A percentile compares a stretch with the other conserved stretches of the same genome.
These are phyloP conservation scores for Selenicereus undatus DNA, from an alignment of 148 eudicot species.

Conservation along the genomic window DNA sequence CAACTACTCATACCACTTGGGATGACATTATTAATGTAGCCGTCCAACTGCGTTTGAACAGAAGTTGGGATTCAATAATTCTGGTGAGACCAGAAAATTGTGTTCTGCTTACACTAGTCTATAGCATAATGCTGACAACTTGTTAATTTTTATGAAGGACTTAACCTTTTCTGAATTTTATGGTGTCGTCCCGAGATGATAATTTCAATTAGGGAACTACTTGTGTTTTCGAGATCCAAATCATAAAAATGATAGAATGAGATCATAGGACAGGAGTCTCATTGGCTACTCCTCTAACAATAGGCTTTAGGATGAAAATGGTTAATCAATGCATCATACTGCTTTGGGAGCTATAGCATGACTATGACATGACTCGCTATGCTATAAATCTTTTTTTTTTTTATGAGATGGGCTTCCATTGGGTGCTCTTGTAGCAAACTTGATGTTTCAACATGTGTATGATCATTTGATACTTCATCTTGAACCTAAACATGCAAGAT, in stretches of 20 bases:
- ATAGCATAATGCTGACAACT: not conserved
- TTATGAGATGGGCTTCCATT: too few species aligned
- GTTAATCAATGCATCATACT: too few species aligned
- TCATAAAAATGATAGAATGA: too few species aligned
- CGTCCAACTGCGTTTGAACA: conserved; percentile 72
- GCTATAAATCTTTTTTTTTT: too few species aligned
- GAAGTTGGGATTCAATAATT: conserved; percentile 64
- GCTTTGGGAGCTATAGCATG: too few species aligned
- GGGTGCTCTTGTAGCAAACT: too few species aligned
- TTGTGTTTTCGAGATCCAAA: too few species aligned
- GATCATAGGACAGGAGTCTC: too few species aligned
- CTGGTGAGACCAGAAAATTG: conserved; percentile 38
- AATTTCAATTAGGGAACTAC: not conserved
- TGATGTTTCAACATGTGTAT: too few species aligned
- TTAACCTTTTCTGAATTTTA: not conserved
- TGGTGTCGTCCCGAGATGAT: not conserved
- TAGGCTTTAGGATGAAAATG: too few species aligned
- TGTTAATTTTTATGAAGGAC: not conserved
- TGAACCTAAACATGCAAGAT: not conserved
- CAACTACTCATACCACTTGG: conserved; percentile 69
- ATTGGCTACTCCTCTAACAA: too few species aligned
- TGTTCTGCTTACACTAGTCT: not conserved
- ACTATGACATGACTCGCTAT: too few species aligned
- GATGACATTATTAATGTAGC: conserved; percentile 65
- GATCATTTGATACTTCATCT: not conserved